Evolutionary conservation across 768 basidiomycete species (phyloP).

Genomic region (Kwoniella botswanensis): DNA sequence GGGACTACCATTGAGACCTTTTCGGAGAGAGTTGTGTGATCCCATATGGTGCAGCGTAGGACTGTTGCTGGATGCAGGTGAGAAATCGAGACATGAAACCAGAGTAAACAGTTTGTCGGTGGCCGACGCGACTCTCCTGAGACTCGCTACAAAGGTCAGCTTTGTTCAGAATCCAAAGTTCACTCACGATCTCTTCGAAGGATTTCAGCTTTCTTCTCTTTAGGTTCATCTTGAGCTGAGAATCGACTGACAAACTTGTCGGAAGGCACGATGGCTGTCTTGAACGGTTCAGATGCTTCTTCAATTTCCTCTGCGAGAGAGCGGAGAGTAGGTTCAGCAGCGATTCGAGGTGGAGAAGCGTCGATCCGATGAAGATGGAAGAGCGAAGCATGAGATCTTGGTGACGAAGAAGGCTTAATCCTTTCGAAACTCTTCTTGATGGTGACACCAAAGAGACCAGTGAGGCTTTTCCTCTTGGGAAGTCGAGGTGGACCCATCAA

Average conservation of each 20-base stretch:
- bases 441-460: conserved; percentile 43
- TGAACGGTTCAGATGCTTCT: conserved; percentile 15
- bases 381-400: background rate
- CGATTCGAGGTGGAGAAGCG: conserved; percentile 19
- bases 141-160: conserved; percentile 26
- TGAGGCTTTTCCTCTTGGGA: conserved; percentile 51
- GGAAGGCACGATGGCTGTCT: conserved; percentile 5
- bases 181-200: conserved; percentile 25
- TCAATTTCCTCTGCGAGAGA: conserved; percentile 44
- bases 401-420: conserved; percentile 20
- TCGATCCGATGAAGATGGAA: background rate
- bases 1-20: conserved; percentile 39
- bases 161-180: background rate
- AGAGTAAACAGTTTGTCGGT: conserved; percentile 48
- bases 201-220: background rate
- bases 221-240: background rate
- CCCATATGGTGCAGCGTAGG: conserved; percentile 27
- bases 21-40: conserved; percentile 34
- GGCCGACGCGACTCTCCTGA: conserved; percentile 43
- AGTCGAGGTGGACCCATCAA: conserved; percentile 28
- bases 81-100: conserved; percentile 39
- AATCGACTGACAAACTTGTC: conserved; percentile 25
- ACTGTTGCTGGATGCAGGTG: conserved; percentile 30
- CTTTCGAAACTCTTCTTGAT: conserved; percentile 34
- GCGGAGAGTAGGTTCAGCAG: conserved; percentile 12